phyloP scores from a whole-genome alignment of 1,284 basidiomycete genomes.

The Coriolopsis trogii region DNA sequence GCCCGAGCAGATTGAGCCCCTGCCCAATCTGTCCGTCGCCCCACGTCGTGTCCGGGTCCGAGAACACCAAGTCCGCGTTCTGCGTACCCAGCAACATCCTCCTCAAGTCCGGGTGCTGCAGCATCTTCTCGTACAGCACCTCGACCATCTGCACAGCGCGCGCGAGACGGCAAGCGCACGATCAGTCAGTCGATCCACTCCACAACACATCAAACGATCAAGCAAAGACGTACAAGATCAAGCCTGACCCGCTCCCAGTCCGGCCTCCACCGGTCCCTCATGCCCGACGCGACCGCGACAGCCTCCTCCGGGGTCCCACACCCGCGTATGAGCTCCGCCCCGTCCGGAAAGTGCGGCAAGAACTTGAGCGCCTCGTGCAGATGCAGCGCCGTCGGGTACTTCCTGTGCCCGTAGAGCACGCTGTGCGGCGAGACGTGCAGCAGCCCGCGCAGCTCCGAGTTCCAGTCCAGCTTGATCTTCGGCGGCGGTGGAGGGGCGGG shows the following conservation, averaged over 20 bases:
- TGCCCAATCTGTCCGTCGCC: slow-evolving; percentile 50
- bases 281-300: slow-evolving; percentile 46
- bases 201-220: not conserved
- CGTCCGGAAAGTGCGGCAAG: slow-evolving; percentile 45
- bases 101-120: slow-evolving; percentile 57
- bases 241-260: slow-evolving; percentile 60
- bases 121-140: slow-evolving; percentile 61
- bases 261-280: slow-evolving; percentile 41
- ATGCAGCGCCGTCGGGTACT: slow-evolving; percentile 67
- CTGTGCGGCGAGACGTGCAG: slow-evolving; percentile 60
- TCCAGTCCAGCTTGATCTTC: slow-evolving; percentile 24
- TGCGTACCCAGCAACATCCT: slow-evolving; percentile 51
- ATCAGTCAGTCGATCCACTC: not conserved
- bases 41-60: slow-evolving; percentile 58
- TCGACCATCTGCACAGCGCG: slow-evolving; percentile 54
- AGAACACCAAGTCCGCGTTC: slow-evolving; percentile 49
- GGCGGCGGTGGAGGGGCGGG: slow-evolving; percentile 10
- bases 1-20: slow-evolving; percentile 64
- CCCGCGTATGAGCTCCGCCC: slow-evolving; percentile 55
- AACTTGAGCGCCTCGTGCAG: slow-evolving; percentile 72
- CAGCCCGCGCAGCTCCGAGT: slow-evolving; percentile 46
- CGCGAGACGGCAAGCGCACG: not conserved
- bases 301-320: slow-evolving; percentile 51
- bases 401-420: slow-evolving; percentile 51
- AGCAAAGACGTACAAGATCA: slow-evolving; percentile 42